These are phyloP conservation scores for Podosphaera fusca DNA, from an alignment of 2,329 filamentous ascomycete species.

Conservation along the genomic window DNA sequence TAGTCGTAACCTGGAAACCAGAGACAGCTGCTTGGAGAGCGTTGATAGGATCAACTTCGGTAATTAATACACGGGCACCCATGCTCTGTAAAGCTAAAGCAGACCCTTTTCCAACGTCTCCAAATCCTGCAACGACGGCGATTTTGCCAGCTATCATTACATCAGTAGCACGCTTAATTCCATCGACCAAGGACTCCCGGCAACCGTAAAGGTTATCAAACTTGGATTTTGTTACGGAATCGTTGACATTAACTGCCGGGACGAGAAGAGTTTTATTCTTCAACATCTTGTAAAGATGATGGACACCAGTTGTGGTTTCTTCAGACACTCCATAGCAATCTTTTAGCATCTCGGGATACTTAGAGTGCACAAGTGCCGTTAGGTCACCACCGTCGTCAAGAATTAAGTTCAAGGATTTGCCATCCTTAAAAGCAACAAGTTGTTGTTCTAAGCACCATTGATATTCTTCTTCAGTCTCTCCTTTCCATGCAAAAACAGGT, in stretches of 20 bases:
- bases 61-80: slow-evolving; percentile 90
- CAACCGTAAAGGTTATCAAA: slow-evolving; percentile 99
- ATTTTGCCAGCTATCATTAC: slow-evolving; percentile 99
- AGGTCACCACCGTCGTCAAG: slow-evolving; percentile 97
- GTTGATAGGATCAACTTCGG: slow-evolving; percentile 98
- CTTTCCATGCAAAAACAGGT: slow-evolving; percentile 58
- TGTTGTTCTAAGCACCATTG: slow-evolving; percentile 99
- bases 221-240: slow-evolving; percentile 99
- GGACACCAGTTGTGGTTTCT: slow-evolving; percentile 98
- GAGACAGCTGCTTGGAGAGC: slow-evolving; percentile 96
- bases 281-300: slow-evolving; percentile 97
- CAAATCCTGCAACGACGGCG: slow-evolving; percentile 89
- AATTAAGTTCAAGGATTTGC: slow-evolving; percentile 92
- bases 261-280: slow-evolving; percentile 77
- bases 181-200: slow-evolving; percentile 94
- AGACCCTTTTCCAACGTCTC: slow-evolving; percentile 98
- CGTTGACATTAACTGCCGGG: slow-evolving; percentile 97
- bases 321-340: slow-evolving; percentile 96
- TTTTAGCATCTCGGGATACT: slow-evolving; percentile 97
- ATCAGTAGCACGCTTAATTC: slow-evolving; percentile 99
- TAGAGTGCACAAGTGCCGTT: slow-evolving; percentile 84
- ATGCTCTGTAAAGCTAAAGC: slow-evolving; percentile 88
- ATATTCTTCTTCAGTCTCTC: slow-evolving; percentile 98
- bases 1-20: slow-evolving; percentile 88
- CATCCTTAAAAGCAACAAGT: slow-evolving; percentile 87